Percentiles rank a stretch among this genome's conserved stretches.
Evolutionary conservation across 306 rosid genomes (phyloP).

Genomic region (Lotus japonicus): DNA sequence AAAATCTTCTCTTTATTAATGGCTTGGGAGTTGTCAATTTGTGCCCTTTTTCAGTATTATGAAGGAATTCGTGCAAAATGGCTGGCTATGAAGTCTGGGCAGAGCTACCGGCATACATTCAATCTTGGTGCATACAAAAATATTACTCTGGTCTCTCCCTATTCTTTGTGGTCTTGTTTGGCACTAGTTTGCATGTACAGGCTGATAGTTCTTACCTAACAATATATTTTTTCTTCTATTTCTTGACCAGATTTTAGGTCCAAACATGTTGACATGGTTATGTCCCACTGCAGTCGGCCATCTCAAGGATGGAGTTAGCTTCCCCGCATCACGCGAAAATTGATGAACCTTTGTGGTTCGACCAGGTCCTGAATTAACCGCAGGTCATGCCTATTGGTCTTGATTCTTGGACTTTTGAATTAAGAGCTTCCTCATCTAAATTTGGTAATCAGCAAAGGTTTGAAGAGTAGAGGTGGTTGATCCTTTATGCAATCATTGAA

Average conservation of each 20-base stretch:
- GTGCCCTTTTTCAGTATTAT: slow-evolving; percentile 44
- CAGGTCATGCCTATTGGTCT: neutral
- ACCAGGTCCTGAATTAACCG: slow-evolving; percentile 10
- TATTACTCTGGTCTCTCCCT: slow-evolving; percentile 55
- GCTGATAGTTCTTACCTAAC: slow-evolving; percentile 1
- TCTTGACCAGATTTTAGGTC: slow-evolving; percentile 66
- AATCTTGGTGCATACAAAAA: slow-evolving; percentile 56
- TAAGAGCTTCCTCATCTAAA: slow-evolving; percentile 14
- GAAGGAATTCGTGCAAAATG: slow-evolving; percentile 71
- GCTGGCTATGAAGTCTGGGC: slow-evolving; percentile 83
- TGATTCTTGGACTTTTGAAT: slow-evolving; percentile 14
- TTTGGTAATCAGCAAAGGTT: neutral
- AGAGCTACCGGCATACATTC: slow-evolving; percentile 64
- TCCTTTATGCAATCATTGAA: slow-evolving; percentile 9
- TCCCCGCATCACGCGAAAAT: slow-evolving; percentile 52
- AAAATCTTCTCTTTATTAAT: neutral
- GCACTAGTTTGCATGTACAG: neutral
- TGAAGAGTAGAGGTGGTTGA: neutral
- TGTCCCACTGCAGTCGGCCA: slow-evolving; percentile 70
- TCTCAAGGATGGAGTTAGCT: slow-evolving; percentile 70
- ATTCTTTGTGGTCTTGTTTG: neutral
- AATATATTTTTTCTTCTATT: slow-evolving; percentile 1
- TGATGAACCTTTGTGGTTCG: slow-evolving; percentile 21
- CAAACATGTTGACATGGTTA: slow-evolving; percentile 73
- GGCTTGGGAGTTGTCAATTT: neutral